Percentiles rank a stretch among this genome's conserved stretches.
phyloP scores from a whole-genome alignment of 805 yeast species.

The Yamadazyma scolyti region DNA sequence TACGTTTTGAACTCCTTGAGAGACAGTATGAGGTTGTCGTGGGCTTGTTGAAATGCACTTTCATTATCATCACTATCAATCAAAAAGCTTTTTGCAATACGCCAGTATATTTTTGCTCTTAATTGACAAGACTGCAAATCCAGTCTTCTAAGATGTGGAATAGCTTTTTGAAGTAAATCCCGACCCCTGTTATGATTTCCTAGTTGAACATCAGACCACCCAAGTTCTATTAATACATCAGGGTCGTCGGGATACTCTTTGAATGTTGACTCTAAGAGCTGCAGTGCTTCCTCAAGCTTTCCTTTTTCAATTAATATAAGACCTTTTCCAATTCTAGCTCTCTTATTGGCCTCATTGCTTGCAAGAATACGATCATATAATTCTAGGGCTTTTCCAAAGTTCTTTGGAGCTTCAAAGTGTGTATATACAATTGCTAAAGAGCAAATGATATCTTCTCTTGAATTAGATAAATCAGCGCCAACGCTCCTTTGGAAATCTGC shows the following conservation, averaged over 20 bases:
- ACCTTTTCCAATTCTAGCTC: slow-evolving; percentile 80
- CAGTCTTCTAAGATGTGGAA: slow-evolving; percentile 43
- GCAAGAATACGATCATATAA: slow-evolving; percentile 62
- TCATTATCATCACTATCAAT: slow-evolving; percentile 31
- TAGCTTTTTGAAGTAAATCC: slow-evolving; percentile 40
- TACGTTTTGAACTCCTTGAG: slow-evolving; percentile 59
- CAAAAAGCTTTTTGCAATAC: slow-evolving; percentile 67
- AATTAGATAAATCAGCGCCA: slow-evolving; percentile 45
- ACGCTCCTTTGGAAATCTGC: slow-evolving; percentile 45
- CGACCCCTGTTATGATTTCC: slow-evolving; percentile 53
- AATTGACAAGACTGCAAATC: slow-evolving; percentile 51
- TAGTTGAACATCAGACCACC: slow-evolving; percentile 72
- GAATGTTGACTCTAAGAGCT: slow-evolving; percentile 49
- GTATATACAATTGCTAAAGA: slow-evolving; percentile 75
- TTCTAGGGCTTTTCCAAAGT: slow-evolving; percentile 68
- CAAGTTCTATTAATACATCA: slow-evolving; percentile 63
- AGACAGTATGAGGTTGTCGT: slow-evolving; percentile 54
- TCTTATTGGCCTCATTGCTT: slow-evolving; percentile 41
- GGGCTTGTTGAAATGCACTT: slow-evolving; percentile 33
- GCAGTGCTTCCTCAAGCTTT: slow-evolving; percentile 51
- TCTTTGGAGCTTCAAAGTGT: slow-evolving; percentile 86
- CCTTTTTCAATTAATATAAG: slow-evolving; percentile 67
- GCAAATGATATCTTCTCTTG: slow-evolving; percentile 59
- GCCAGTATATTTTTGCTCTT: slow-evolving; percentile 64
- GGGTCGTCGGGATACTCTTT: slow-evolving; percentile 45